phyloP scores from a whole-genome alignment of 169 alveolate species.

The Plasmodium fragile region DNA sequence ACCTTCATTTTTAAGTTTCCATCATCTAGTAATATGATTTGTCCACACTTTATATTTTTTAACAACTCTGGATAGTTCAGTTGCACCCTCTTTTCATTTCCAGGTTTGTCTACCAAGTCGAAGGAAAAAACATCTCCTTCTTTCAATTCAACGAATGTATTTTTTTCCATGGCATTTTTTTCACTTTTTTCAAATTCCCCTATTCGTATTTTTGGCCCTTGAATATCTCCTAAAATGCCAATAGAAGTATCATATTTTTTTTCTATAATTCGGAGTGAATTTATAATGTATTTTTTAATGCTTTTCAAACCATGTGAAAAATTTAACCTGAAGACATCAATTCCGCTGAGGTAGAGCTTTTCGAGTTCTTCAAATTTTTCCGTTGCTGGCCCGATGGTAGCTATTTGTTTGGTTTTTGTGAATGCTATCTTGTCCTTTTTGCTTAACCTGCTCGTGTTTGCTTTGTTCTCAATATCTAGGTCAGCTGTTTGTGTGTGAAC shows the following conservation, averaged over 20 bases:
- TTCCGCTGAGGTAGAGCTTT: constrained; percentile 84
- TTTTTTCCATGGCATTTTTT: constrained; percentile 75
- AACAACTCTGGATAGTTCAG: constrained; percentile 83
- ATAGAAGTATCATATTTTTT: constrained; percentile 75
- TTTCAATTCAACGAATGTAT: constrained; percentile 83
- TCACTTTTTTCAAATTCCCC: constrained; percentile 86
- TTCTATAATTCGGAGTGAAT: constrained; percentile 81
- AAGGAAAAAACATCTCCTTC: constrained; percentile 85
- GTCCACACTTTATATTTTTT: constrained; percentile 79
- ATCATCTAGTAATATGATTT: constrained; percentile 84
- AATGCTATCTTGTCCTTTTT: constrained; percentile 32
- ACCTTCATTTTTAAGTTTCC: constrained; percentile 84
- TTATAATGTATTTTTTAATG: constrained; percentile 75
- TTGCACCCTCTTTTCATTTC: constrained; percentile 78
- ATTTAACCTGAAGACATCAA: constrained; percentile 86
- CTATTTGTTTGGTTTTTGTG: constrained; percentile 84
- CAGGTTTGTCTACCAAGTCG: constrained; percentile 80
- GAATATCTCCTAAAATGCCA: constrained; percentile 85
- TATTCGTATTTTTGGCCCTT: constrained; percentile 88
- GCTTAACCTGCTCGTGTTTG: not conserved
- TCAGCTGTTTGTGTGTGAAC: not conserved
- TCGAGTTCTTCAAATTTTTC: constrained; percentile 77
- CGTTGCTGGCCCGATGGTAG: constrained; percentile 89
- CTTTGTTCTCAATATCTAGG: not conserved
- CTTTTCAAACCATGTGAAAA: constrained; percentile 86